phyloP scores from a whole-genome alignment of 768 basidiomycete species.

The Podaxis rugospora region DNA sequence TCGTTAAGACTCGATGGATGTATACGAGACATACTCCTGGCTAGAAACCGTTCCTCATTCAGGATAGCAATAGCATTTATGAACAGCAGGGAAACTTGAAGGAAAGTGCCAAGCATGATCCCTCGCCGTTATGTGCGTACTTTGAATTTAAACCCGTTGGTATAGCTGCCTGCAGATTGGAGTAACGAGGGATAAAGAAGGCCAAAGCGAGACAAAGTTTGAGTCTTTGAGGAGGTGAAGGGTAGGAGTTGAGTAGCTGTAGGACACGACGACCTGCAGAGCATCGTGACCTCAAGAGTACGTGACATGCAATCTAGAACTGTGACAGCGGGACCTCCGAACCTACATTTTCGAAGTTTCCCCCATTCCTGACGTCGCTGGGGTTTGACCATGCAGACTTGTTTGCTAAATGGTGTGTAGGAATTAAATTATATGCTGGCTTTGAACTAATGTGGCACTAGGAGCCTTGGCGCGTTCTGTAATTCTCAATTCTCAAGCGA shows the following conservation, averaged over 20 bases:
- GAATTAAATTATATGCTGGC: not conserved
- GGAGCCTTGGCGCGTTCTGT: slow-evolving; percentile 15
- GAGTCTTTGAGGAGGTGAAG: not conserved
- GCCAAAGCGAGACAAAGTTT: not conserved
- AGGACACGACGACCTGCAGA: slow-evolving; percentile 3
- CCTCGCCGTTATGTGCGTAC: not conserved
- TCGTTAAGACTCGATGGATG: not conserved
- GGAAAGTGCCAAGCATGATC: slow-evolving; percentile 60
- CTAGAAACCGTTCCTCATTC: slow-evolving; percentile 94
- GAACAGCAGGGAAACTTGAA: slow-evolving; percentile 84
- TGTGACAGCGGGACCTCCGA: slow-evolving; percentile 7
- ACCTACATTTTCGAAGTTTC: not conserved
- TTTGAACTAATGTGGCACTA: slow-evolving; percentile 17
- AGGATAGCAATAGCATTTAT: slow-evolving; percentile 94
- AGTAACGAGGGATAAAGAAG: not conserved
- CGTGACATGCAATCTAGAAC: slow-evolving; percentile 2
- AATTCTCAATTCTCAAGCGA: not conserved
- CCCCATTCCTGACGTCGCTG: not conserved
- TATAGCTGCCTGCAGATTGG: slow-evolving; percentile 7
- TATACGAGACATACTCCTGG: slow-evolving; percentile 61
- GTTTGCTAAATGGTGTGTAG: slow-evolving; percentile 21
- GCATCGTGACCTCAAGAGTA: not conserved
- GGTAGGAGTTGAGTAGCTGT: not conserved
- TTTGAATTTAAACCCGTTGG: not conserved
- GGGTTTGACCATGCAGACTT: slow-evolving; percentile 25